phyloP scores from a whole-genome alignment of 108 stramenopile species.

The Skeletonema costatum region DNA sequence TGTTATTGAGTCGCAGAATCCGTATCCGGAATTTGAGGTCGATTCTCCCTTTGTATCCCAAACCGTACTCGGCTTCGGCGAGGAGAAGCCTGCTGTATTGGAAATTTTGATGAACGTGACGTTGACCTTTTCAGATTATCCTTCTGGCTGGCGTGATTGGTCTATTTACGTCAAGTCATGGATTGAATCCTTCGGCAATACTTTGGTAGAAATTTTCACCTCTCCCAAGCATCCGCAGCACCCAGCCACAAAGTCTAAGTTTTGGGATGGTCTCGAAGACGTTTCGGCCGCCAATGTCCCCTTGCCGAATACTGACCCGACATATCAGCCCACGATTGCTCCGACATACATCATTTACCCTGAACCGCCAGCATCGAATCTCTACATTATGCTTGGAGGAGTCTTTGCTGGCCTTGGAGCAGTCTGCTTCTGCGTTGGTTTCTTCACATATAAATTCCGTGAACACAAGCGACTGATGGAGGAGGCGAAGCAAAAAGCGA shows the following conservation, averaged over 20 bases:
- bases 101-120: constrained; percentile 42
- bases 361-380: neutral
- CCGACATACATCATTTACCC: constrained; percentile 44
- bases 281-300: constrained; percentile 33
- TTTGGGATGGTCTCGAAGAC: constrained; percentile 42
- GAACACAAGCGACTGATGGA: neutral
- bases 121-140: constrained; percentile 19
- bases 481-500: constrained; percentile 4
- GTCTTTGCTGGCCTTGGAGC: neutral
- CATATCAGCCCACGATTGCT: constrained; percentile 20
- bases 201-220: constrained; percentile 42
- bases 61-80: neutral
- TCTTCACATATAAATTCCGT: constrained; percentile 9
- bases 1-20: constrained; percentile 20
- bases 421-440: constrained; percentile 1
- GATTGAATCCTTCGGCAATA: constrained; percentile 47
- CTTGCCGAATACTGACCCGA: constrained; percentile 16
- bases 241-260: constrained; percentile 40
- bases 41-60: constrained; percentile 22
- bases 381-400: neutral
- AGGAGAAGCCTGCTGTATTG: constrained; percentile 28
- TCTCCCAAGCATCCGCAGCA: constrained; percentile 49
- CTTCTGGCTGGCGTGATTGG: constrained; percentile 46
- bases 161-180: constrained; percentile 46
- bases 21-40: constrained; percentile 19